Evolutionary conservation across 805 yeast genomes (phyloP), one percentile per base, ranked within the genome.

Genomic region (Ogataea ganodermae): DNA sequence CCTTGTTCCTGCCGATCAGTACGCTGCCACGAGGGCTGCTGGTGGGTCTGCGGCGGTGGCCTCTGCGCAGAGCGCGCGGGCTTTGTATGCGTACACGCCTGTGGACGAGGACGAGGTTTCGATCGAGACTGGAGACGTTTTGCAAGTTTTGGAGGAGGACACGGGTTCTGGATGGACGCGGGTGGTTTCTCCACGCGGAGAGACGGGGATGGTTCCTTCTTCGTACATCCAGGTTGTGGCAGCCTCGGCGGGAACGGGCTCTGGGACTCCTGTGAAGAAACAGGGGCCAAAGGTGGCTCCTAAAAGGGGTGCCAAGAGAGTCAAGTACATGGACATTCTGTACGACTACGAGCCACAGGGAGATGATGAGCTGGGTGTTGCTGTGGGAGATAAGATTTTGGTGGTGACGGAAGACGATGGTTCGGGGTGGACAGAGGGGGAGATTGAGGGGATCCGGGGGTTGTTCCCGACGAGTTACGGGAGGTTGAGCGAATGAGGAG

Each of bases 371-470:
- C 65, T 94, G 48, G 75, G 79, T 17, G 79, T 94, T 17, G 58
- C 55, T 6, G 83, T 78, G 0, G 97, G 96, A 2, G 97, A 92
- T 52, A 74, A 73, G 45, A 79, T 94, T 16, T 74, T 77, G 9
- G 76, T 94, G 10, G 59, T 86, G 1, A 83, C 77, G 23, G 88
- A 82, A 42, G 86, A 84, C 44, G 87, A 85, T 55, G 91, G 89
- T 8, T 77, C 78, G 32, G 99, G 99, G 0, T 94, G 99, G 99
- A 91, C 97, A 1, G 86, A 83, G 56, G 98, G 97, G 10, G 92
- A 87, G 61, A 49, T 85, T 6, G 72, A 80, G 52, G 94, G 92
- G 0, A 53, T 51, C 6, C 71, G 69, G 16, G 96, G 96, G 1
- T 62, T 86, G 46, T 83, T 88, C 66, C 98, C 98, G 5, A 83